phyloP scores from a whole-genome alignment of 495 filamentous ascomycete genomes.

The Hypoxylon trugodes region DNA sequence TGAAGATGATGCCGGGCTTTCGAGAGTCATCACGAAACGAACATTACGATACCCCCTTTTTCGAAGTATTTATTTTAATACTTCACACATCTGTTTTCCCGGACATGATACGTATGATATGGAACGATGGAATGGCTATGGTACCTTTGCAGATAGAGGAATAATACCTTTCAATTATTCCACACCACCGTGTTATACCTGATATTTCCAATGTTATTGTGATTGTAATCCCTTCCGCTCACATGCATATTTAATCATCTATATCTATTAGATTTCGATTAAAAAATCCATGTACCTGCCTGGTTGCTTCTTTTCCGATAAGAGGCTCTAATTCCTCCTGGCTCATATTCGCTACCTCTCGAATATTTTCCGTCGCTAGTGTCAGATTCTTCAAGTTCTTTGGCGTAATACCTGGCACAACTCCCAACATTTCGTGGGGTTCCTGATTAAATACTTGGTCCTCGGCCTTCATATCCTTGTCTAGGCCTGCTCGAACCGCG shows the following conservation, averaged over 20 bases:
- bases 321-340: constrained; percentile 73
- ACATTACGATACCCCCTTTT: constrained; percentile 42
- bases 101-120: background rate
- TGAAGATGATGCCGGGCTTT: background rate
- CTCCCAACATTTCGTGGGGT: constrained; percentile 85
- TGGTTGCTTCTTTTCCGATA: constrained; percentile 82
- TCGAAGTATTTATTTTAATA: constrained; percentile 7
- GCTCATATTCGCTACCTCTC: constrained; percentile 86
- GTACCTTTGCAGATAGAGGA: constrained; percentile 1
- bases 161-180: background rate
- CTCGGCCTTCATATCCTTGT: constrained; percentile 63
- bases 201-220: background rate
- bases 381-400: constrained; percentile 76
- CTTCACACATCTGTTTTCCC: background rate
- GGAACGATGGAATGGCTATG: background rate
- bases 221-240: background rate
- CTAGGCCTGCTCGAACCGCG: constrained; percentile 83
- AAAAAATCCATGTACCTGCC: constrained; percentile 84
- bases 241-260: constrained; percentile 44
- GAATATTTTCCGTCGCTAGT: constrained; percentile 76
- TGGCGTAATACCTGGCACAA: constrained; percentile 84
- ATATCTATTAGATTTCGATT: constrained; percentile 72
- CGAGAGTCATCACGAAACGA: constrained; percentile 25
- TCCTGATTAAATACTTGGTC: constrained; percentile 67
- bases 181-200: background rate